Evolutionary conservation across 1,284 basidiomycete species (phyloP).

Genomic region (Trichosporon coremiiforme): DNA sequence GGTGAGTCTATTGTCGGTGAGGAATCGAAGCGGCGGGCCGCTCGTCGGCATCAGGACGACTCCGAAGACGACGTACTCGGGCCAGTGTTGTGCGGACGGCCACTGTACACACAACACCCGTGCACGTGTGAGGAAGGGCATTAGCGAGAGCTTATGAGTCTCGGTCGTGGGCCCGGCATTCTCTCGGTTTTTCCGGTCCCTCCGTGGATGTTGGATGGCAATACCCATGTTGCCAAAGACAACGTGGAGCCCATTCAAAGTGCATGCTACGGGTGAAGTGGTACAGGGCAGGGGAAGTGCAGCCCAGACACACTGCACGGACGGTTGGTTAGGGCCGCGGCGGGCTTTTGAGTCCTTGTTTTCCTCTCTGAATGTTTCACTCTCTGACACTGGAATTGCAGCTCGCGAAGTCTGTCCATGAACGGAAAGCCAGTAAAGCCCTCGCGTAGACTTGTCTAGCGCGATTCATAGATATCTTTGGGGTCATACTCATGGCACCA

Average conservation of each 20-base stretch:
- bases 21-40: background rate
- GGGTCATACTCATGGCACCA: background rate
- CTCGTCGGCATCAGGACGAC: background rate
- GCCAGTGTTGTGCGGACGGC: too few relatives aligned
- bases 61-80: background rate
- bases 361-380: background rate
- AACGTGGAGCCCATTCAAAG: background rate
- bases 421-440: background rate
- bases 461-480: background rate
- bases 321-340: background rate
- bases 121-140: background rate
- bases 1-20: conserved; percentile 33
- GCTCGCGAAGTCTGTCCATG: conserved; percentile 18
- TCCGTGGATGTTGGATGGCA: background rate
- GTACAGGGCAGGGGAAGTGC: background rate
- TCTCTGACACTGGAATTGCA: conserved; percentile 6
- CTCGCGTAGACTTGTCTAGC: background rate
- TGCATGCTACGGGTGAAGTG: background rate
- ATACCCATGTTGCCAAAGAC: too few relatives aligned
- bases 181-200: too few relatives aligned
- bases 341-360: background rate
- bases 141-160: background rate
- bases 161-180: too few relatives aligned
- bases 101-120: too few relatives aligned
- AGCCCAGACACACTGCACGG: background rate